Percentiles rank a stretch among this genome's conserved stretches.
phyloP scores from a whole-genome alignment of 495 filamentous ascomycete species.

The Lindgomyces ingoldianus region DNA sequence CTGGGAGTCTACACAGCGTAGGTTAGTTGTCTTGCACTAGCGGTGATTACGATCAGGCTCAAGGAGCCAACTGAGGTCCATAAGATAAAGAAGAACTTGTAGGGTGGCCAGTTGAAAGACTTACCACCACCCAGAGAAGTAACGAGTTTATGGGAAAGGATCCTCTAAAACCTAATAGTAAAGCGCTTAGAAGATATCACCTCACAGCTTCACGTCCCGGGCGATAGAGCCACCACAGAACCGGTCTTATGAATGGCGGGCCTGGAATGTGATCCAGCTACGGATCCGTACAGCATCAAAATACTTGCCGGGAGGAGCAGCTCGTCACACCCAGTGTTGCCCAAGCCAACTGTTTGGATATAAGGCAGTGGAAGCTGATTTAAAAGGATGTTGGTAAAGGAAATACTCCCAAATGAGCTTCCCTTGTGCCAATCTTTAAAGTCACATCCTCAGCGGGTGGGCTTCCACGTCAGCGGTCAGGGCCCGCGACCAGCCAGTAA shows the following conservation, averaged over 20 bases:
- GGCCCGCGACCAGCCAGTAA: background rate
- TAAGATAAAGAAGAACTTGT: no score
- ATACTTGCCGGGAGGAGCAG: background rate
- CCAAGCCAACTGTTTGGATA: conserved; percentile 3
- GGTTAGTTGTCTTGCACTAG: no score
- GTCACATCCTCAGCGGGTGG: background rate
- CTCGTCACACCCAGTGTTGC: background rate
- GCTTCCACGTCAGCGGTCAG: background rate
- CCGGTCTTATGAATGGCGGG: background rate
- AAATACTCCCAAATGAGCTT: background rate
- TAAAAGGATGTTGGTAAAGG: background rate
- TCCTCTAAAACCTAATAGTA: background rate
- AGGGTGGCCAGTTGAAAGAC: background rate
- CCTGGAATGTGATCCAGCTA: background rate
- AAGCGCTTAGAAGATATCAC: background rate
- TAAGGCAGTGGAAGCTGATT: background rate
- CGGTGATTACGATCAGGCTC: no score
- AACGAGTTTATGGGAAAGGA: background rate
- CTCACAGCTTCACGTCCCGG: background rate
- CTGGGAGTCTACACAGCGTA: background rate
- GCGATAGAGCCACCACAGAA: background rate
- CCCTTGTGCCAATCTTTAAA: background rate
- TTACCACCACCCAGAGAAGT: conserved; percentile 1
- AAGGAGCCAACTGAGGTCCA: no score
- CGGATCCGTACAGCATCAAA: conserved; percentile 1